A percentile compares a stretch with the other conserved stretches of the same genome.
Conservation (phyloP, 495 filamentous ascomycete species). For the Darksidea phi region DNA sequence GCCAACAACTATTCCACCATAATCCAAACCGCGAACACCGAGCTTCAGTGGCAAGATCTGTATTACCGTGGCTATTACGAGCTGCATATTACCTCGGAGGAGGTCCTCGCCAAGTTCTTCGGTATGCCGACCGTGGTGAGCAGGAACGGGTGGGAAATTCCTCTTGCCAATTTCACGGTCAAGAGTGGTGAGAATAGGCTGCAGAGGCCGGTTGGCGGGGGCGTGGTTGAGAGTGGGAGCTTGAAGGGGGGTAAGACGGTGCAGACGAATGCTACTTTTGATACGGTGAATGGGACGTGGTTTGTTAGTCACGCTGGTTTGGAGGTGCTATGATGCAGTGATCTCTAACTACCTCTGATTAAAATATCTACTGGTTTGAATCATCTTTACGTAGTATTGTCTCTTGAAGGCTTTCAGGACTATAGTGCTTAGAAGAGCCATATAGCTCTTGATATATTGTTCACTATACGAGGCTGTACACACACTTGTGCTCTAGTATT, state of each 20-base stretch:
- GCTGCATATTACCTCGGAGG: slow-evolving; percentile 38
- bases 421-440: too few relatives aligned
- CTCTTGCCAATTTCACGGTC: slow-evolving; percentile 61
- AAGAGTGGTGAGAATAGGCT: slow-evolving; percentile 55
- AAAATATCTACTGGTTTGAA: too few relatives aligned
- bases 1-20: slow-evolving; percentile 46
- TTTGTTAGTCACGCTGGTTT: slow-evolving; percentile 32
- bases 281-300: slow-evolving; percentile 34
- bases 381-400: too few relatives aligned
- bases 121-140: slow-evolving; percentile 45
- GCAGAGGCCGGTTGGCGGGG: slow-evolving; percentile 47
- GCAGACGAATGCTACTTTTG: slow-evolving; percentile 49
- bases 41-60: slow-evolving; percentile 67
- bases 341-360: too few relatives aligned
- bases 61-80: slow-evolving; percentile 60
- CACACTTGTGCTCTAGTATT: too few relatives aligned
- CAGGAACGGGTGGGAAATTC: slow-evolving; percentile 51
- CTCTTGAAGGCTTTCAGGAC: too few relatives aligned
- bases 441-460: too few relatives aligned
- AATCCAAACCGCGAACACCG: slow-evolving; percentile 53
- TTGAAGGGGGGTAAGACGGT: slow-evolving; percentile 50
- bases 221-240: slow-evolving; percentile 50
- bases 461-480: too few relatives aligned
- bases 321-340: slow-evolving; percentile 17
- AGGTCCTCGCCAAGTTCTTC: slow-evolving; percentile 53